Conservation (phyloP, 1,139 yeast genomes). For the Hyphopichia buzzinii region DNA sequence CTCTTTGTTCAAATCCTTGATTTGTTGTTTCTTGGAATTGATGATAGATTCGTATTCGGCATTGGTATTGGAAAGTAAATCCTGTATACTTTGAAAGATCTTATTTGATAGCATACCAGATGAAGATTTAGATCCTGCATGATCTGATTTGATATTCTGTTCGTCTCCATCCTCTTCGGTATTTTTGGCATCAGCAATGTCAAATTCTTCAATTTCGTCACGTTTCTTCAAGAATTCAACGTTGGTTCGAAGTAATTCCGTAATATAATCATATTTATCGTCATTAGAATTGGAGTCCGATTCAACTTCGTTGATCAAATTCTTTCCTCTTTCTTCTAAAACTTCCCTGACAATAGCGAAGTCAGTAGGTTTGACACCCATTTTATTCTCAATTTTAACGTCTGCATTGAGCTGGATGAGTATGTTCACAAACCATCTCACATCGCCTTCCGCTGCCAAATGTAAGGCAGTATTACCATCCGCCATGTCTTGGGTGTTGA, state of each 20-base stretch:
- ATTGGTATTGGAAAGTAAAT: conserved; percentile 37
- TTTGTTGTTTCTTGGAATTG: conserved; percentile 37
- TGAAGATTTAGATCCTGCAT: neutral
- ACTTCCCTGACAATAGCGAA: conserved; percentile 58
- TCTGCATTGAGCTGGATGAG: conserved; percentile 87
- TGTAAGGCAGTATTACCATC: conserved; percentile 90
- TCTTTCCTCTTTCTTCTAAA: conserved; percentile 15
- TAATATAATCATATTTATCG: conserved; percentile 25
- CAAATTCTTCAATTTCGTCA: conserved; percentile 19
- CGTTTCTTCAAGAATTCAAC: conserved; percentile 33
- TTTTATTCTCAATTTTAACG: conserved; percentile 70
- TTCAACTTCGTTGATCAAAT: conserved; percentile 26
- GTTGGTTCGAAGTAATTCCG: conserved; percentile 36
- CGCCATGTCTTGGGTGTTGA: conserved; percentile 69
- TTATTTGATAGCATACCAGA: conserved; percentile 21
- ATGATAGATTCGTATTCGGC: conserved; percentile 39
- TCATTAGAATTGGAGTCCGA: conserved; percentile 25
- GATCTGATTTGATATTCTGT: neutral
- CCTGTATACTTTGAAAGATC: conserved; percentile 43
- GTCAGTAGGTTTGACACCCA: conserved; percentile 83
- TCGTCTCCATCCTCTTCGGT: conserved; percentile 8
- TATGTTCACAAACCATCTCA: conserved; percentile 75
- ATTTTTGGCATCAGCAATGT: conserved; percentile 1
- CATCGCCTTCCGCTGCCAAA: conserved; percentile 86
- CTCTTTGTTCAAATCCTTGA: conserved; percentile 35